Base-by-base conservation (phyloP, 2,329 filamentous ascomycete species). In the Colletotrichum sp. region DNA sequence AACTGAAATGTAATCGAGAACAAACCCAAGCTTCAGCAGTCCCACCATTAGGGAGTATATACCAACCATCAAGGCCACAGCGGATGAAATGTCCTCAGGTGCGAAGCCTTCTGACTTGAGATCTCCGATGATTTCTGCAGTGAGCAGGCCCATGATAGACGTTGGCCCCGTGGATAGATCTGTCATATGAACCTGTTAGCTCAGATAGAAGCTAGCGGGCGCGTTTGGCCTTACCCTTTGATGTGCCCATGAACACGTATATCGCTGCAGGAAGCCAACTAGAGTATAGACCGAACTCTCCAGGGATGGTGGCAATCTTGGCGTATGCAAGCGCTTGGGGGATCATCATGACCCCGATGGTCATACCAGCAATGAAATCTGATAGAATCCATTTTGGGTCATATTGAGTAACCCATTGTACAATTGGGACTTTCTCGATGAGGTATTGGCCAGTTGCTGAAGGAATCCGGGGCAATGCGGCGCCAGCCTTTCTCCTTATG, bases 1-100 rank as follows among this genome's bases (percentile, higher is more conserved):
- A 2, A 92, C 87, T 0, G 92, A 93, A 78, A 94, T 90, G 78
- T 93, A 93, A 75, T 94, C 91, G 24, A 94, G 86, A 7, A 93
- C 85, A 80, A 93, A 94, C 1, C 92, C 92, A 7, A 93, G 88
- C 68, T 91, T 92, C 26, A 93, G 85, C 2, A 93, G 85, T 0
- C 92, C 92, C 4, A 94, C 83, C 18, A 87, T 85, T 26, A 93
- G 86, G 18, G 89, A 86, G 78, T 91, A 92, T 5, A 92, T 85
- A 0, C 92, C 92, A 77, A 93, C 91, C 83, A 92, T 90, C 80
- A 93, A 88, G 15, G 92, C 90, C 3, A 93, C 88, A 9, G 91
- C 91, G 0, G 90, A 90, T 3, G 92, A 90, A 39, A 93, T 90
- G 39, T 90, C 86, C 24, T 89, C 87, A 2, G 90, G 86, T 3